These are phyloP conservation scores for Leishmania gerbilli DNA, from an alignment of 208 protist species.

Conservation along the genomic window DNA sequence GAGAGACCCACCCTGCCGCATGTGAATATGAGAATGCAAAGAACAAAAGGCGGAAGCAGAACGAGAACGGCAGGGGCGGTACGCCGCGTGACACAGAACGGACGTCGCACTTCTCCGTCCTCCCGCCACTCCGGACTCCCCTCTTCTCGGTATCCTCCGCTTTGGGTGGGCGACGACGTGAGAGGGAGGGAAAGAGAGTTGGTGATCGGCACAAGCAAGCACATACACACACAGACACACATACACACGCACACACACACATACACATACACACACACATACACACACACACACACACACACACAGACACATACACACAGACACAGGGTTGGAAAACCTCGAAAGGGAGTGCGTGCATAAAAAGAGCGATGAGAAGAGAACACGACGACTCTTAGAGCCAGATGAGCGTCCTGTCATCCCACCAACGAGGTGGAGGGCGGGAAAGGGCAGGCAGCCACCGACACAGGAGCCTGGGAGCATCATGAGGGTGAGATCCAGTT, in stretches of 20 bases:
- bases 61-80: neutral
- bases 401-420: neutral
- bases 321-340: neutral
- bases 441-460: neutral
- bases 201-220: neutral
- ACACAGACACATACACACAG: neutral
- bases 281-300: no score
- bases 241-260: neutral
- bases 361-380: neutral
- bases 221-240: neutral
- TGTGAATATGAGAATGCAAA: neutral
- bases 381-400: neutral
- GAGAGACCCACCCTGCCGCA: neutral
- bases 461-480: neutral
- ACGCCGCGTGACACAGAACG: neutral
- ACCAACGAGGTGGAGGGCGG: neutral
- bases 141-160: neutral
- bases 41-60: neutral
- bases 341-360: neutral
- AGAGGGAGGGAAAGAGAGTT: neutral
- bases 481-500: neutral
- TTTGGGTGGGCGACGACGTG: neutral
- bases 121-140: neutral
- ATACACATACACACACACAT: no score
- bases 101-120: neutral